Conservation (phyloP, 768 basidiomycete species). For the Kwoniella dejecticola region DNA sequence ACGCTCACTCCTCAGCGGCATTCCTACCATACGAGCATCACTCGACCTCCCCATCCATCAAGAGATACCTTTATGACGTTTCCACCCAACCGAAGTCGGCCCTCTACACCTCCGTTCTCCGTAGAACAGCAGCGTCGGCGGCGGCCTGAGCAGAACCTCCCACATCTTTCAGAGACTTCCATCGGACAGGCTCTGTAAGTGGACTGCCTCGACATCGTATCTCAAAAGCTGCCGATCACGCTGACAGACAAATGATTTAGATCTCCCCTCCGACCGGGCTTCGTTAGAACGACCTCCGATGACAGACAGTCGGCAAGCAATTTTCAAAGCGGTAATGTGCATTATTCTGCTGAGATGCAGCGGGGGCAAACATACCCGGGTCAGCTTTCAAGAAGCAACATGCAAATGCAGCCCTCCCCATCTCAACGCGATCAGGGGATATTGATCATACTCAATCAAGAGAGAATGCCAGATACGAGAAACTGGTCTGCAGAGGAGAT, state of each 20-base stretch:
- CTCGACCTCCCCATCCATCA: background rate
- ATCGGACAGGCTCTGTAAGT: constrained; percentile 6
- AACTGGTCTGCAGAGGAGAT: background rate
- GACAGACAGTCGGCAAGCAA: too few species aligned
- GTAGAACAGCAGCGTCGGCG: background rate
- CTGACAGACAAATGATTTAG: background rate
- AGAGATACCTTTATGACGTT: background rate
- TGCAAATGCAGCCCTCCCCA: too few species aligned
- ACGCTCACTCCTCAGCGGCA: background rate
- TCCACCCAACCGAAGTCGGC: constrained; percentile 1
- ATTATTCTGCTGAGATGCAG: too few species aligned
- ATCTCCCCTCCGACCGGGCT: background rate
- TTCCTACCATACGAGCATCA: background rate
- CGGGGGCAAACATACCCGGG: too few species aligned
- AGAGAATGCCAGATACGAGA: background rate
- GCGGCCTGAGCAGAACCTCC: background rate
- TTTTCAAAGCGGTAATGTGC: too few species aligned
- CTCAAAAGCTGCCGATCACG: background rate
- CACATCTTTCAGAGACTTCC: constrained; percentile 6
- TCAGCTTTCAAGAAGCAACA: too few species aligned
- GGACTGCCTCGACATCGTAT: background rate
- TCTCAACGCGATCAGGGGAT: too few species aligned
- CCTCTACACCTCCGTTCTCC: background rate
- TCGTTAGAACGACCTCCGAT: background rate
- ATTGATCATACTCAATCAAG: too few species aligned